phyloP scores from a whole-genome alignment of 495 filamentous ascomycete species.

The Massariosphaeria phaeospora region DNA sequence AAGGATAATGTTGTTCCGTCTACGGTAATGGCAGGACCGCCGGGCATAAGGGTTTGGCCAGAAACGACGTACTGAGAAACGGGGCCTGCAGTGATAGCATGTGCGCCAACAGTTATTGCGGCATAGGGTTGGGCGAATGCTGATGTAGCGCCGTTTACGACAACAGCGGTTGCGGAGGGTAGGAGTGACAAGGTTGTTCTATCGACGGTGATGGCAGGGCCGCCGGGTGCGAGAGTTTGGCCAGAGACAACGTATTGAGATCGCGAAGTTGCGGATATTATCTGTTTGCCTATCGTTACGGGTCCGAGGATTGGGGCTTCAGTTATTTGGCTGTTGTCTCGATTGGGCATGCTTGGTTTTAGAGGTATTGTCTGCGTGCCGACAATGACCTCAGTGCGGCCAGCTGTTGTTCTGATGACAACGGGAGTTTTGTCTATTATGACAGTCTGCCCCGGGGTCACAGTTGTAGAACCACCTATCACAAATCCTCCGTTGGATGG shows the following conservation, averaged over 20 bases:
- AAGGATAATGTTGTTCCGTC: conserved; percentile 29
- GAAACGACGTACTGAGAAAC: conserved; percentile 11
- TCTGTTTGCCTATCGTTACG: conserved; percentile 14
- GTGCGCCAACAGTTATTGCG: too few relatives aligned
- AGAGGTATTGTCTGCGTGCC: conserved; percentile 15
- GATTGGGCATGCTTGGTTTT: not conserved
- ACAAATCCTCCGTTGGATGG: conserved; percentile 7
- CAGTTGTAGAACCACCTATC: conserved; percentile 16
- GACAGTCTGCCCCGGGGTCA: conserved; percentile 21
- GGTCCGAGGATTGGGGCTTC: conserved; percentile 7
- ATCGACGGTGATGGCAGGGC: conserved; percentile 27
- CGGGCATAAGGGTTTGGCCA: conserved; percentile 25
- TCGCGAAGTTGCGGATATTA: conserved; percentile 10
- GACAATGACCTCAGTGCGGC: conserved; percentile 16
- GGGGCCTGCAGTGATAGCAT: conserved; percentile 21
- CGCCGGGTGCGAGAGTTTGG: conserved; percentile 29
- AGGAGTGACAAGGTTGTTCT: conserved; percentile 26
- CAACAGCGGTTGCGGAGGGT: conserved; percentile 22
- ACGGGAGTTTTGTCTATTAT: conserved; percentile 26
- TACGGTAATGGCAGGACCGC: conserved; percentile 29
- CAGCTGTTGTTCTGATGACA: conserved; percentile 20
- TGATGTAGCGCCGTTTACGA: conserved; percentile 24
- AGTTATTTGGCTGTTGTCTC: not conserved
- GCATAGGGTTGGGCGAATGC: conserved; percentile 12
- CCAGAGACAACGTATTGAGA: conserved; percentile 14